phyloP scores from a whole-genome alignment of 106 monocot genomes.

The Dendrobium nobile region DNA sequence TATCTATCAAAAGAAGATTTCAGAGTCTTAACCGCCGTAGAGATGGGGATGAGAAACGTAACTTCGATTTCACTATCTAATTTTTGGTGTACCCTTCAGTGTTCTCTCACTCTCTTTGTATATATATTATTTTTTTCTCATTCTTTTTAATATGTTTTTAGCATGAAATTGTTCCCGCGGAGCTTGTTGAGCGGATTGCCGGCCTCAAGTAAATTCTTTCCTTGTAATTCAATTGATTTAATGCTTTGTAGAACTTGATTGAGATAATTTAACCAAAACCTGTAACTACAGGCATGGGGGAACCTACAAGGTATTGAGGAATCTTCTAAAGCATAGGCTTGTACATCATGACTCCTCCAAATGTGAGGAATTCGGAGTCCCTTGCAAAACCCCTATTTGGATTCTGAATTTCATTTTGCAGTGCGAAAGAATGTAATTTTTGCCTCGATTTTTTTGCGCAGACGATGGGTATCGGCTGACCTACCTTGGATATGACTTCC shows the following conservation, averaged over 20 bases:
- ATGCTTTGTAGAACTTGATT: slow-evolving; percentile 6
- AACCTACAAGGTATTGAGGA: slow-evolving; percentile 89
- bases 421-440: not conserved
- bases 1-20: slow-evolving; percentile 93
- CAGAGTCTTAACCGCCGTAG: slow-evolving; percentile 85
- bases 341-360: slow-evolving; percentile 93
- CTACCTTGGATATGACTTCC: slow-evolving; percentile 98
- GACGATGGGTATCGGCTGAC: slow-evolving; percentile 99
- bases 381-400: not conserved
- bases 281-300: slow-evolving; percentile 69
- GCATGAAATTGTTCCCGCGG: slow-evolving; percentile 88
- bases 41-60: slow-evolving; percentile 99
- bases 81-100: not conserved
- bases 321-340: slow-evolving; percentile 84
- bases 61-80: not conserved
- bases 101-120: not conserved
- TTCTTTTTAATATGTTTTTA: slow-evolving; percentile 19
- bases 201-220: slow-evolving; percentile 58
- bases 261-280: slow-evolving; percentile 1
- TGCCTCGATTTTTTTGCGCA: slow-evolving; percentile 10
- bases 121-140: not conserved
- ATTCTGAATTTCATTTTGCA: not conserved
- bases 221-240: not conserved
- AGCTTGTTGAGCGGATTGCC: slow-evolving; percentile 85
- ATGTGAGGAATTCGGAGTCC: slow-evolving; percentile 32